Percentiles rank a stretch among this genome's conserved stretches.
Evolutionary conservation across 441 rosid species (phyloP).

Genomic region (Raphanus hybrid): DNA sequence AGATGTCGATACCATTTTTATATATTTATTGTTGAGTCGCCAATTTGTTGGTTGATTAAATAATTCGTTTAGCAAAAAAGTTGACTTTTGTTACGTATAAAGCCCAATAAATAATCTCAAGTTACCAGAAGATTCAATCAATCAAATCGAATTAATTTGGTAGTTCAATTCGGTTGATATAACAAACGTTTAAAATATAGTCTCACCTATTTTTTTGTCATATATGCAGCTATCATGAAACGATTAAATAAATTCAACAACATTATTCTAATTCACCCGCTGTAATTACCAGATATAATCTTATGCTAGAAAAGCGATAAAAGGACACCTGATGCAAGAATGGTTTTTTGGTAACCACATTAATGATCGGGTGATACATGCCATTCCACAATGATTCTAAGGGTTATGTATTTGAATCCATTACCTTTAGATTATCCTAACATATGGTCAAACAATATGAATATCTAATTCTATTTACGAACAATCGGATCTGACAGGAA

Average conservation of each 20-base stretch:
- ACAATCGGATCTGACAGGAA: too few species aligned
- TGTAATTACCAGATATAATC: background rate
- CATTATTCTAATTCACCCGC: background rate
- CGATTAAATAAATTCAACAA: background rate
- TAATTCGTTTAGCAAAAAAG: background rate
- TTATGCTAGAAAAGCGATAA: background rate
- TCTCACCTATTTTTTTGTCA: background rate
- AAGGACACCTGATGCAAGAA: slow-evolving; percentile 2
- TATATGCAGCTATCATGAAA: slow-evolving; percentile 18
- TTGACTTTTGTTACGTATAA: slow-evolving; percentile 11
- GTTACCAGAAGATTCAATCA: slow-evolving; percentile 21
- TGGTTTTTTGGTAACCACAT: background rate
- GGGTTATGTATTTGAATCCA: too few species aligned
- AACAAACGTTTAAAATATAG: background rate
- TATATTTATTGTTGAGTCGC: slow-evolving; percentile 6
- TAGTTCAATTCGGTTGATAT: slow-evolving; percentile 23
- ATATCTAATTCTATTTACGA: too few species aligned
- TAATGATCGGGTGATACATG: too few species aligned
- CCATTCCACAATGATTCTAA: too few species aligned
- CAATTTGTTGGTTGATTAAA: slow-evolving; percentile 23
- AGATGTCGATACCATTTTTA: background rate
- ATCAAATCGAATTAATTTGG: slow-evolving; percentile 26
- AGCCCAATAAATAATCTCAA: background rate
- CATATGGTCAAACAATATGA: too few species aligned
- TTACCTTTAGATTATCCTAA: too few species aligned